phyloP scores from a whole-genome alignment of 2,329 filamentous ascomycete species.

The Colletotrichum spinosum region DNA sequence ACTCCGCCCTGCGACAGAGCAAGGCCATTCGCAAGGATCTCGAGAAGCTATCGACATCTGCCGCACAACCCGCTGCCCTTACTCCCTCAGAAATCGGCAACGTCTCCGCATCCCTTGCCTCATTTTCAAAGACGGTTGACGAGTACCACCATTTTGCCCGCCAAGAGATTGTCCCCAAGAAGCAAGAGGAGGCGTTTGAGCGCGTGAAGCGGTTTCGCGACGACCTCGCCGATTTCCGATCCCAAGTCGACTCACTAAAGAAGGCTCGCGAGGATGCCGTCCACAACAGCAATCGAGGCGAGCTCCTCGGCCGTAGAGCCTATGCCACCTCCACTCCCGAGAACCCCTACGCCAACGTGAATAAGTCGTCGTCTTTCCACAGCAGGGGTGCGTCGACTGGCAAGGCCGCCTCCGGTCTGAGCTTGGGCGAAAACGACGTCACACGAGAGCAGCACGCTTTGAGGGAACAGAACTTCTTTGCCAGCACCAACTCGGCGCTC shows the following conservation, averaged over 20 bases:
- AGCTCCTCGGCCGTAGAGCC: slow-evolving; percentile 86
- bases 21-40: slow-evolving; percentile 83
- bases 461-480: slow-evolving; percentile 89
- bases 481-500: slow-evolving; percentile 82
- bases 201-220: slow-evolving; percentile 86
- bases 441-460: slow-evolving; percentile 84
- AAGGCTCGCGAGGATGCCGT: slow-evolving; percentile 80
- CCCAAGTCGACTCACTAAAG: slow-evolving; percentile 82
- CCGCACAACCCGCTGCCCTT: slow-evolving; percentile 69
- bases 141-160: slow-evolving; percentile 89
- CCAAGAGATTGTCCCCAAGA: slow-evolving; percentile 89
- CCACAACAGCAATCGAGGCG: slow-evolving; percentile 75
- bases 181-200: slow-evolving; percentile 90
- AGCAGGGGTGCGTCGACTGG: slow-evolving; percentile 56
- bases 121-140: slow-evolving; percentile 90
- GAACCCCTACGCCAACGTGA: slow-evolving; percentile 84
- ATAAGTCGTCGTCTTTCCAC: slow-evolving; percentile 48
- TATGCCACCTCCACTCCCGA: slow-evolving; percentile 85
- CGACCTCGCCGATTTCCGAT: slow-evolving; percentile 84
- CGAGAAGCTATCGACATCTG: slow-evolving; percentile 72
- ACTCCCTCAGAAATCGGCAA: slow-evolving; percentile 71
- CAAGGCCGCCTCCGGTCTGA: slow-evolving; percentile 49
- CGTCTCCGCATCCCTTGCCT: slow-evolving; percentile 80
- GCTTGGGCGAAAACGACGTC: slow-evolving; percentile 70
- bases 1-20: slow-evolving; percentile 86